phyloP scores from a whole-genome alignment of 78 protist species.

The slime mould (Dictyostelium discoideum) region DNA sequence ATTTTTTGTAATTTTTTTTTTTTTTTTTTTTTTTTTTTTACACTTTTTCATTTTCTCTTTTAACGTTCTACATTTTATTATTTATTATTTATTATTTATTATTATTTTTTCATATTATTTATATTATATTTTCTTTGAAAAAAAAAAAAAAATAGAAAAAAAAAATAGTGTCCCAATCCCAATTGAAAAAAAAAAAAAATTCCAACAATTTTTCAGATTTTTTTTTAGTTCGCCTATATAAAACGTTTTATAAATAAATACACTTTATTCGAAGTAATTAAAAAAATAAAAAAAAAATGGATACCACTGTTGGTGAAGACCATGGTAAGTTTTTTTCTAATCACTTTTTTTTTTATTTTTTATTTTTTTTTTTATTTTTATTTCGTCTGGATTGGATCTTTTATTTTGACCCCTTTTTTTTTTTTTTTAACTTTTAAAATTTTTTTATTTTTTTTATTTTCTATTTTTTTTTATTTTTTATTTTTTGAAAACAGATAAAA shows the following conservation, averaged over 20 bases:
- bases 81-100: no score
- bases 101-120: no score
- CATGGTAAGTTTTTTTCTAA: neutral
- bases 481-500: conserved; percentile 10
- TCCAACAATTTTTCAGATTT: neutral
- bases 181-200: no score
- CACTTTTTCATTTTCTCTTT: neutral
- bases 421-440: neutral
- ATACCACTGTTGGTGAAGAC: neutral
- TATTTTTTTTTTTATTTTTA: neutral
- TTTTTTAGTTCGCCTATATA: neutral
- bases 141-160: no score
- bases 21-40: no score
- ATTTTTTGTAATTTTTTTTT: no score
- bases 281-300: neutral
- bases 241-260: neutral
- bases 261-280: no score
- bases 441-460: neutral
- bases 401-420: neutral
- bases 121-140: no score
- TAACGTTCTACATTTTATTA: neutral
- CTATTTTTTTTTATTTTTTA: neutral
- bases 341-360: neutral
- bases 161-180: neutral
- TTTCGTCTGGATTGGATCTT: neutral